These are phyloP conservation scores for Novymonas esmeraldas DNA, from an alignment of 208 protist species.

Conservation along the genomic window DNA sequence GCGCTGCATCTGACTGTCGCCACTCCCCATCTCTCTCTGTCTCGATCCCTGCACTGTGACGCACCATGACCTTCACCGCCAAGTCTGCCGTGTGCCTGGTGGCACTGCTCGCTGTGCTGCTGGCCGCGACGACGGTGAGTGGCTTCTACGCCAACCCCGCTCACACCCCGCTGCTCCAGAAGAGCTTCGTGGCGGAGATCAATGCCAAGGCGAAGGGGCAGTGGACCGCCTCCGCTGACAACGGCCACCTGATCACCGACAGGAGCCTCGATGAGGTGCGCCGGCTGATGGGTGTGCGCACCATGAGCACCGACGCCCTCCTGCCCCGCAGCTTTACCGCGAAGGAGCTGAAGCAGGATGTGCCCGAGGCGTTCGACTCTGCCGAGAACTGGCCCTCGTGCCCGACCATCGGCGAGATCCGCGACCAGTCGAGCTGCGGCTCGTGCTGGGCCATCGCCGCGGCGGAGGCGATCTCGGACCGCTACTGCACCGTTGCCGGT, in stretches of 20 bases:
- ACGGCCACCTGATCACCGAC: conserved; percentile 41
- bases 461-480: conserved; percentile 84
- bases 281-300: conserved; percentile 50
- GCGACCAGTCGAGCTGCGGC: conserved; percentile 90
- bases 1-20: no score
- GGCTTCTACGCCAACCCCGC: conserved; percentile 26
- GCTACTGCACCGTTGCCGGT: conserved; percentile 86
- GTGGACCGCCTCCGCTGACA: conserved; percentile 56
- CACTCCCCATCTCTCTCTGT: conserved; percentile 11
- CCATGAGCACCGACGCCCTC: conserved; percentile 33
- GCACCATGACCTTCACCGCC: conserved; percentile 18
- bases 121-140: conserved; percentile 28
- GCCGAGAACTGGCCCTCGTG: conserved; percentile 67
- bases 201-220: conserved; percentile 51
- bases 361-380: conserved; percentile 70
- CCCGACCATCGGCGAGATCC: conserved; percentile 65
- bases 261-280: conserved; percentile 42
- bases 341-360: conserved; percentile 37
- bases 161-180: conserved; percentile 21
- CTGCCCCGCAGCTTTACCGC: conserved; percentile 47
- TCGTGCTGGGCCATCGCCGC: conserved; percentile 93
- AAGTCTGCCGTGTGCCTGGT: conserved; percentile 24
- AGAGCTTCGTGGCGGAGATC: conserved; percentile 34
- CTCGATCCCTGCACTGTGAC: conserved; percentile 6
- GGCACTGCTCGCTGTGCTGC: conserved; percentile 29